Percentiles rank a stretch among this genome's conserved stretches.
phyloP scores from a whole-genome alignment of 2,329 filamentous ascomycete species.

The Ilyonectria sp. region DNA sequence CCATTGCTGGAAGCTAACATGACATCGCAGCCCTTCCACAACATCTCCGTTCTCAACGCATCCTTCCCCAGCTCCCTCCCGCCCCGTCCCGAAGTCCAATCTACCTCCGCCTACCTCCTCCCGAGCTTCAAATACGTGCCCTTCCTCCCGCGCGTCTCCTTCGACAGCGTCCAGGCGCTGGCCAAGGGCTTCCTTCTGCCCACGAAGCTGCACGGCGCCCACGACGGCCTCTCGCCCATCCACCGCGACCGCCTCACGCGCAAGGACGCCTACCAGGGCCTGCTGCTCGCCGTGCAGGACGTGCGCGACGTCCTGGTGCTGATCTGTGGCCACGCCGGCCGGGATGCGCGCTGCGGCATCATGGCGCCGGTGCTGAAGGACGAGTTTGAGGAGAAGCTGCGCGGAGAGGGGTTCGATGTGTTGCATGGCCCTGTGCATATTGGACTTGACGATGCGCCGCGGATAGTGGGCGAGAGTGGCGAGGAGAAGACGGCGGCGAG shows the following conservation, averaged over 20 bases:
- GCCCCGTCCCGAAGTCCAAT: conserved; percentile 61
- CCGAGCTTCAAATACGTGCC: conserved; percentile 88
- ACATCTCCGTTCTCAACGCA: conserved; percentile 82
- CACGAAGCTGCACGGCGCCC: conserved; percentile 71
- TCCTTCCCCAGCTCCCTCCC: conserved; percentile 77
- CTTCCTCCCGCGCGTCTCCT: conserved; percentile 75
- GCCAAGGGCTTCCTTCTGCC: conserved; percentile 79
- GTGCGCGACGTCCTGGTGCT: conserved; percentile 81
- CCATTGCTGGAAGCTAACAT: neutral
- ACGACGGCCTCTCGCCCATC: conserved; percentile 71
- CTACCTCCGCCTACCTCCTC: conserved; percentile 80
- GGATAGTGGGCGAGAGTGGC: conserved; percentile 38
- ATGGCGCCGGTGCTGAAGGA: conserved; percentile 80
- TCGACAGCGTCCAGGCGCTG: conserved; percentile 69
- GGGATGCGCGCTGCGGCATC: conserved; percentile 87
- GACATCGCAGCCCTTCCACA: conserved; percentile 80
- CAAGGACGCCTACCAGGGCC: conserved; percentile 66
- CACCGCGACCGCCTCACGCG: conserved; percentile 67
- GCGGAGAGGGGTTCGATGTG: conserved; percentile 64
- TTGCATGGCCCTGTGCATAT: conserved; percentile 62
- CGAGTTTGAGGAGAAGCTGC: conserved; percentile 78
- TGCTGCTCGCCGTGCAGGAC: conserved; percentile 71
- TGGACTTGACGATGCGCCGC: conserved; percentile 21
- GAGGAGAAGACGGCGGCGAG: conserved; percentile 61
- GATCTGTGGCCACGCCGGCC: conserved; percentile 88